Base-by-base conservation (phyloP, 768 basidiomycete genomes). In the Psilocybe tampanensis region DNA sequence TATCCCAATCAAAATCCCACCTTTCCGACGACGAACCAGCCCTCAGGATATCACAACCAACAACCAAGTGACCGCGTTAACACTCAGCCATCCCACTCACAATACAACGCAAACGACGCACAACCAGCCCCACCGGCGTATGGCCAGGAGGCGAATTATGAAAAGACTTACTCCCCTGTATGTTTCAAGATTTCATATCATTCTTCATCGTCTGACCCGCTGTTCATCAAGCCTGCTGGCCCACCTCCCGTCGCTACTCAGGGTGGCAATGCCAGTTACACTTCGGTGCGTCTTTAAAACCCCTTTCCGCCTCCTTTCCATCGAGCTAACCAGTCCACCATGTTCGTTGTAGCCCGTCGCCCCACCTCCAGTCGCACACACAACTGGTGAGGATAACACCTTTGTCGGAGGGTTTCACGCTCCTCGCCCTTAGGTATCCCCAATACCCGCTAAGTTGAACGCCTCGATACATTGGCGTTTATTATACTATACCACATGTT, bases 101-200 rank as follows among this genome's bases (percentile, higher is more conserved):
- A 29, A 9, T 29, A 29, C 29, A 29, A 29, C 29, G 9, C 29
- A 29, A n/a, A n/a, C 11, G 29, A 54, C 11, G 47, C 42, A 3
- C 42, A 56, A 12, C 26, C 39, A 17, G 49, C 54, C 7, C 57
- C 60, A 12, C 60, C 60, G 22, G 43, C 60, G 5, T 62, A 62
- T 44, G 53, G 54, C 17, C 58, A 62, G 23, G 60, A 48, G 21
- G 50, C 29, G 17, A 47, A 47, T 18, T 44, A 49, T 26, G 32
- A 48, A 23, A 33, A 34, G 22, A 29, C 34, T 21, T 56, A 60
- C 22, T 6, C 22, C 8, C 22, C 59, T 11, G 59, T 60, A 44
- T 41, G 56, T 50, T 21, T 39, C 36, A 3, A 5, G 36, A 8
- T 15, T 13, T n/a, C 48, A 29, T 21, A 22, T 1, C 15, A 29